phyloP scores from a whole-genome alignment of 2,329 filamentous ascomycete genomes.

The Akanthomyces lecanii region DNA sequence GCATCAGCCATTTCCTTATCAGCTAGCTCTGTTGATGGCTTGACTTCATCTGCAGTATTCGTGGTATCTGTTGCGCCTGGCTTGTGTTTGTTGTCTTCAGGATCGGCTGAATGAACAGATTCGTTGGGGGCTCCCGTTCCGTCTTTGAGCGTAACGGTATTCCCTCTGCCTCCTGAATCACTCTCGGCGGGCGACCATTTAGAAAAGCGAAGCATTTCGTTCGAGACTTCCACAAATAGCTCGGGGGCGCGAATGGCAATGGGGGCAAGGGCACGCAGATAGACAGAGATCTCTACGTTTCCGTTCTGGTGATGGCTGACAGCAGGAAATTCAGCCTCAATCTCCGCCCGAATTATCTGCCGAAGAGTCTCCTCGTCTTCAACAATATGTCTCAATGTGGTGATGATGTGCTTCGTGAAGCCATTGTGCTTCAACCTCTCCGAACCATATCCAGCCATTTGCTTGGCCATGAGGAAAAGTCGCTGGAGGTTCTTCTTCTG shows the following conservation, averaged over 20 bases:
- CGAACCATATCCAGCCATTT: constrained; percentile 75
- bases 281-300: constrained; percentile 63
- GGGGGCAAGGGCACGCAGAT: constrained; percentile 72
- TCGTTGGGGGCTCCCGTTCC: constrained; percentile 18
- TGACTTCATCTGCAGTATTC: constrained; percentile 42
- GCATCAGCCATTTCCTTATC: constrained; percentile 61
- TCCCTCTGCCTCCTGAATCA: constrained; percentile 28
- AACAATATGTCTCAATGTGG: constrained; percentile 85
- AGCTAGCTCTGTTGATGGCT: constrained; percentile 54
- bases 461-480: constrained; percentile 92
- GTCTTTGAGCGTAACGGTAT: constrained; percentile 41
- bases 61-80: constrained; percentile 19
- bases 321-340: constrained; percentile 70
- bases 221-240: constrained; percentile 81
- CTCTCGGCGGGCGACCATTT: constrained; percentile 49
- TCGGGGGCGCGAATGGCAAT: constrained; percentile 77
- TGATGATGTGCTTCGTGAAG: constrained; percentile 64
- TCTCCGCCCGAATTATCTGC: constrained; percentile 88
- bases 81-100: constrained; percentile 18
- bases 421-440: constrained; percentile 60
- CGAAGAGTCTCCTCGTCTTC: constrained; percentile 90
- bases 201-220: constrained; percentile 73
- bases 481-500: constrained; percentile 87
- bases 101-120: constrained; percentile 16
- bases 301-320: constrained; percentile 46